phyloP scores from a whole-genome alignment of 2,329 filamentous ascomycete species.

The Fusarium metavorans region DNA sequence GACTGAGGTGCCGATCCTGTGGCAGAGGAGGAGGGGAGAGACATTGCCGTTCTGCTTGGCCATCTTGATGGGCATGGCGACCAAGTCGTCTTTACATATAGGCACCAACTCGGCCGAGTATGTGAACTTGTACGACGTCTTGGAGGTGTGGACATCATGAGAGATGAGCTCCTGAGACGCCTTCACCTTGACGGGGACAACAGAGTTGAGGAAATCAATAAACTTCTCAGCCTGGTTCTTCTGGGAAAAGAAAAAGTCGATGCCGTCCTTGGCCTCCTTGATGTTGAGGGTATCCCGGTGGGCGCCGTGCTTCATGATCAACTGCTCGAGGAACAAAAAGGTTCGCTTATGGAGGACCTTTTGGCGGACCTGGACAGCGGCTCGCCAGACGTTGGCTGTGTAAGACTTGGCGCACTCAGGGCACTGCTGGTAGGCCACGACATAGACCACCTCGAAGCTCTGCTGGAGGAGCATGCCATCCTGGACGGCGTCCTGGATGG shows the following conservation, averaged over 20 bases:
- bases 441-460: constrained; percentile 93
- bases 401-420: constrained; percentile 96
- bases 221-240: constrained; percentile 94
- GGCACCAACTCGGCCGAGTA: constrained; percentile 91
- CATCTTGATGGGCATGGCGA: constrained; percentile 90
- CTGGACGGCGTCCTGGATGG: constrained; percentile 79
- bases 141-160: constrained; percentile 89
- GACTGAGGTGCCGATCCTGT: constrained; percentile 88
- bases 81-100: constrained; percentile 96
- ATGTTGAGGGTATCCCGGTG: constrained; percentile 97
- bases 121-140: constrained; percentile 94
- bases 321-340: constrained; percentile 82
- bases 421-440: constrained; percentile 93
- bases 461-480: constrained; percentile 83
- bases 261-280: constrained; percentile 93
- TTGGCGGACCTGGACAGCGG: constrained; percentile 93
- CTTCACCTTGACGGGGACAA: constrained; percentile 82
- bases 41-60: constrained; percentile 92
- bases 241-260: constrained; percentile 94
- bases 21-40: constrained; percentile 85
- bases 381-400: constrained; percentile 95
- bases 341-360: constrained; percentile 95
- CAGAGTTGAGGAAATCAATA: constrained; percentile 88
- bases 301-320: constrained; percentile 93
- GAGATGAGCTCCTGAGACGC: constrained; percentile 89